phyloP scores from a whole-genome alignment of 2,329 filamentous ascomycete genomes.

The Ophiostoma quercus region DNA sequence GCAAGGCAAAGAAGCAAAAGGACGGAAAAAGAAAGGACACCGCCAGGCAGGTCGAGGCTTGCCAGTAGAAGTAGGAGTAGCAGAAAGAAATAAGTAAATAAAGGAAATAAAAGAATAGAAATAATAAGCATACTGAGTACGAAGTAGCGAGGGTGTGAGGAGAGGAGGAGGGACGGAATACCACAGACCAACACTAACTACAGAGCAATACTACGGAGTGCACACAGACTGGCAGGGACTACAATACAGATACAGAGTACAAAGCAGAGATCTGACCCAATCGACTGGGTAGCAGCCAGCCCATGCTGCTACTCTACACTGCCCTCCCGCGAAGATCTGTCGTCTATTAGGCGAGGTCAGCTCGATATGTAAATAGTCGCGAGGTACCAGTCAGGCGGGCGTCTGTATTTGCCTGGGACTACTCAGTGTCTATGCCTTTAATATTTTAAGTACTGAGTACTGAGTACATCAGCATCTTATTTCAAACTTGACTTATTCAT shows the following conservation, averaged over 20 bases:
- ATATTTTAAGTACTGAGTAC: too few species aligned
- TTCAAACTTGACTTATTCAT: too few species aligned
- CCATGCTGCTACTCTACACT: slow-evolving; percentile 12
- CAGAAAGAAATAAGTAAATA: not conserved
- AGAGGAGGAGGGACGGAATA: not conserved
- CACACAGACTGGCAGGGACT: not conserved
- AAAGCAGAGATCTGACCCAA: slow-evolving; percentile 15
- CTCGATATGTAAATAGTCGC: slow-evolving; percentile 7
- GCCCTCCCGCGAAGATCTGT: slow-evolving; percentile 9
- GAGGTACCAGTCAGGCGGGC: not conserved
- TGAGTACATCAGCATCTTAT: too few species aligned
- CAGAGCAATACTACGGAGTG: too few species aligned
- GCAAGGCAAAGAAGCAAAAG: too few species aligned
- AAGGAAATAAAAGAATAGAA: not conserved
- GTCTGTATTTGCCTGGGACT: too few species aligned
- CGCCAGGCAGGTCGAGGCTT: not conserved
- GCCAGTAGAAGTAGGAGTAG: not conserved
- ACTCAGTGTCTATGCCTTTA: too few species aligned
- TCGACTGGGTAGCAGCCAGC: slow-evolving; percentile 9
- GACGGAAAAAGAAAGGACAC: not conserved
- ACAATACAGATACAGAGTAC: not conserved
- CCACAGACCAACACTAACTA: not conserved
- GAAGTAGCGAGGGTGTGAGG: not conserved
- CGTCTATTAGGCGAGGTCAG: slow-evolving; percentile 11
- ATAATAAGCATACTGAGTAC: not conserved